These are phyloP conservation scores for Candida takata DNA, from an alignment of 805 yeast genomes.

Conservation along the genomic window DNA sequence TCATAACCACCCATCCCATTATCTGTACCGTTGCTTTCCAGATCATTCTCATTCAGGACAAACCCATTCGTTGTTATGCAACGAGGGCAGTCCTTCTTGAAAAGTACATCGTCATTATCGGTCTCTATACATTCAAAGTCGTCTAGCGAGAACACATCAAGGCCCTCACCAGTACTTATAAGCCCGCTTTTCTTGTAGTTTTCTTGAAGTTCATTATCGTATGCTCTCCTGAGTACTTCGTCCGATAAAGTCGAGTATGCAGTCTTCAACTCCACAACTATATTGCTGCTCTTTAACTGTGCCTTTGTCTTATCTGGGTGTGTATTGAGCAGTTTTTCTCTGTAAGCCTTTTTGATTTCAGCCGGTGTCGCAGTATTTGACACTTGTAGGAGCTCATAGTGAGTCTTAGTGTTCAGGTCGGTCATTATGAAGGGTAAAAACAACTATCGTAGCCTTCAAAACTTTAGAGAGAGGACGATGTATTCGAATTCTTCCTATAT, in stretches of 20 bases:
- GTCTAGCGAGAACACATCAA: slow-evolving; percentile 60
- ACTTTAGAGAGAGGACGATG: too few species aligned
- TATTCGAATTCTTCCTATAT: too few species aligned
- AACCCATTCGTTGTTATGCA: slow-evolving; percentile 52
- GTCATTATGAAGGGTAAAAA: slow-evolving; percentile 10
- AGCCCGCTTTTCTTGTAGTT: slow-evolving; percentile 27
- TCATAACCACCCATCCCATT: slow-evolving; percentile 50
- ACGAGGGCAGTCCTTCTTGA: slow-evolving; percentile 57
- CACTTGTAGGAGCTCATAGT: slow-evolving; percentile 57
- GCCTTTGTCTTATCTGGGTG: slow-evolving; percentile 73
- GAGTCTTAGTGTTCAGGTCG: slow-evolving; percentile 21
- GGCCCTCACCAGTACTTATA: slow-evolving; percentile 50
- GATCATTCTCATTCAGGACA: slow-evolving; percentile 50
- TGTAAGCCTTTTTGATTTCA: slow-evolving; percentile 60
- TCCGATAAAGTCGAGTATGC: slow-evolving; percentile 60
- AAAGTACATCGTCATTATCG: slow-evolving; percentile 34
- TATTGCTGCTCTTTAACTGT: slow-evolving; percentile 7
- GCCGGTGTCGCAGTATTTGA: slow-evolving; percentile 27
- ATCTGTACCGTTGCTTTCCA: slow-evolving; percentile 44
- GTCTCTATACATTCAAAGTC: slow-evolving; percentile 42
- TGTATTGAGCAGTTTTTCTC: slow-evolving; percentile 43
- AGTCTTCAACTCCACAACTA: slow-evolving; percentile 42
- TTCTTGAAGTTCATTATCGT: slow-evolving; percentile 42
- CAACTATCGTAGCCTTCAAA: too few species aligned
- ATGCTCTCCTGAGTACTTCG: slow-evolving; percentile 32